phyloP scores from a whole-genome alignment of 75 land plant species.

The Chamaecyparis obtusa region DNA sequence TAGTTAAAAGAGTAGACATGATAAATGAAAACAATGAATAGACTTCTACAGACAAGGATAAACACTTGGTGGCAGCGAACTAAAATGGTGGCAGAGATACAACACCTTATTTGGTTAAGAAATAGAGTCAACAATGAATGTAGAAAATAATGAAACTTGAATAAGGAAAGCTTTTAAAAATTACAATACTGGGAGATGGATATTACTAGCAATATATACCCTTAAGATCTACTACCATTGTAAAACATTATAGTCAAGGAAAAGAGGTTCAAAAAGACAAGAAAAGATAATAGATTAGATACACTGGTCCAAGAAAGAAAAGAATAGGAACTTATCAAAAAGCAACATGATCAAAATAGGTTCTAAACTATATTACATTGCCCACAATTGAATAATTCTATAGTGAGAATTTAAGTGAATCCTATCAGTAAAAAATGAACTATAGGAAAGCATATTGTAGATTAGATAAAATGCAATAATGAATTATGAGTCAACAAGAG shows the following conservation, averaged over 20 bases:
- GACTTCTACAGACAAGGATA: too few species aligned
- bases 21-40: too few species aligned
- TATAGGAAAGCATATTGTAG: neutral
- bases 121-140: too few species aligned
- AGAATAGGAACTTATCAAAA: neutral
- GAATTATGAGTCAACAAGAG: neutral
- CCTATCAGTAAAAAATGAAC: neutral
- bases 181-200: too few species aligned
- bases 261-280: neutral
- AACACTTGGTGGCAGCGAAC: too few species aligned
- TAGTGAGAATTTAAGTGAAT: neutral
- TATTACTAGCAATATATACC: too few species aligned
- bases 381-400: neutral
- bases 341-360: neutral
- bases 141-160: too few species aligned
- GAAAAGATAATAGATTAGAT: neutral
- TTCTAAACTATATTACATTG: neutral
- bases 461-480: neutral
- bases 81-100: too few species aligned
- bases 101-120: too few species aligned
- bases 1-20: too few species aligned
- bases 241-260: neutral
- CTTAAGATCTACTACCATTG: too few species aligned
- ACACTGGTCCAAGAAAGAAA: neutral
- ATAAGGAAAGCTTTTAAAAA: too few species aligned